Evolutionary conservation across 78 protist species (phyloP).

Genomic region (Goniomonas avonlea): DNA sequence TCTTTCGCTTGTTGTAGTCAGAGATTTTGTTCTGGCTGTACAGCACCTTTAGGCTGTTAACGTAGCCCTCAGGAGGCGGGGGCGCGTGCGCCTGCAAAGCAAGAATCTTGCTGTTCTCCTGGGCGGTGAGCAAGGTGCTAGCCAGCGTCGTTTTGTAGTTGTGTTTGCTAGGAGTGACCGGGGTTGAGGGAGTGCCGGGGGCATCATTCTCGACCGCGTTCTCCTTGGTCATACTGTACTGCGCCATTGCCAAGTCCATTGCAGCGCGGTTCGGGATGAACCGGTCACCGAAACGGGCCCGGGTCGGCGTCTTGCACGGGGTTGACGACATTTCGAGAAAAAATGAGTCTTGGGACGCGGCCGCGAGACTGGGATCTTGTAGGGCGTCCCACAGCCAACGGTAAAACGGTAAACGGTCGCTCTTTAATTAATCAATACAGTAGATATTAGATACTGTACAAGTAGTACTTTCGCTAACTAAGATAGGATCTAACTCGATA

Average conservation of each 20-base stretch:
- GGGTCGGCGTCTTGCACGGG: neutral
- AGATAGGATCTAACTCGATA: too few species aligned
- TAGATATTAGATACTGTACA: too few species aligned
- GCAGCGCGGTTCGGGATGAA: constrained; percentile 51
- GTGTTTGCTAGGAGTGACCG: constrained; percentile 41
- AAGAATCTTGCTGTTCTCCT: constrained; percentile 56
- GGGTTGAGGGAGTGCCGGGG: neutral
- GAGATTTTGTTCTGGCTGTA: constrained; percentile 46
- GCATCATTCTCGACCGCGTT: neutral
- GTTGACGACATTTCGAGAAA: too few species aligned
- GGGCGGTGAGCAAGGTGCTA: neutral
- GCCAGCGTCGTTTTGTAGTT: constrained; percentile 32
- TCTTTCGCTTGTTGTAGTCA: neutral
- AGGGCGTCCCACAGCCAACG: too few species aligned
- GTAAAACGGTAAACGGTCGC: too few species aligned
- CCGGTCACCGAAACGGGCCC: too few species aligned
- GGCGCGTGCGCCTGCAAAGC: constrained; percentile 81
- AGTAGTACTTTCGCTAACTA: too few species aligned
- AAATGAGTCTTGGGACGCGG: too few species aligned
- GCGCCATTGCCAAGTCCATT: constrained; percentile 33
- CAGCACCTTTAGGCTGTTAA: constrained; percentile 44
- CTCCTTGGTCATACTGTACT: constrained; percentile 7
- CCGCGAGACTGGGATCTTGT: too few species aligned
- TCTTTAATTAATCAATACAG: too few species aligned
- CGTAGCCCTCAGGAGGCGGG: constrained; percentile 40